These are phyloP conservation scores for Leptographium wingfieldii DNA, from an alignment of 2,329 filamentous ascomycete genomes.

Conservation along the genomic window DNA sequence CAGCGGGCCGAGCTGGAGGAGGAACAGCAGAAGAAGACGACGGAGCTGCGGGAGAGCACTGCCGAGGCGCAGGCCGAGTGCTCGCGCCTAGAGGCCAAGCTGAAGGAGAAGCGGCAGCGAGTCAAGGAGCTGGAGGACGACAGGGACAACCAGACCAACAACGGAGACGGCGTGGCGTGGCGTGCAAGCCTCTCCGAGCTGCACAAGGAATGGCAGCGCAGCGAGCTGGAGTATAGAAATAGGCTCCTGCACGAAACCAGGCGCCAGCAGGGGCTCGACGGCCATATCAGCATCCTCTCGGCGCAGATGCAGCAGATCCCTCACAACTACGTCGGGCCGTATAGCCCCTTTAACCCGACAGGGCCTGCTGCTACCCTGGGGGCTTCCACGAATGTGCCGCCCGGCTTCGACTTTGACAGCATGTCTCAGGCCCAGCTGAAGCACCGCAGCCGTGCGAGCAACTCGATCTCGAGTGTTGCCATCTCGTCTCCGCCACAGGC, in stretches of 20 bases:
- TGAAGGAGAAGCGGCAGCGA: constrained; percentile 57
- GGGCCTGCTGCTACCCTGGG: not conserved
- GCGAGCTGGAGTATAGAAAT: constrained; percentile 39
- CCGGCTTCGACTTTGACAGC: constrained; percentile 34
- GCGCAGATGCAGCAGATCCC: constrained; percentile 31
- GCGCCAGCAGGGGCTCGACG: constrained; percentile 32
- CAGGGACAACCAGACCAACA: constrained; percentile 48
- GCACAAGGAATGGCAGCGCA: constrained; percentile 42
- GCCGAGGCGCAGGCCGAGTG: constrained; percentile 51
- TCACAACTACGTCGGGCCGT: constrained; percentile 22
- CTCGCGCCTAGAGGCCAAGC: constrained; percentile 54
- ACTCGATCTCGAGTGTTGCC: constrained; percentile 29
- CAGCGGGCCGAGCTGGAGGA: constrained; percentile 39
- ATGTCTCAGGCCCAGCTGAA: constrained; percentile 27
- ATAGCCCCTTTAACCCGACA: constrained; percentile 27
- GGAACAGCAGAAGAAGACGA: constrained; percentile 38
- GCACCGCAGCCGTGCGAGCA: constrained; percentile 35
- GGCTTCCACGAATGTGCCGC: constrained; percentile 12
- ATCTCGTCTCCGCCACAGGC: constrained; percentile 26
- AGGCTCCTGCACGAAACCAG: constrained; percentile 34
- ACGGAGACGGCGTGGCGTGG: constrained; percentile 47
- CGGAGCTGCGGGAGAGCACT: constrained; percentile 41
- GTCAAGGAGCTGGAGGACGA: constrained; percentile 64
- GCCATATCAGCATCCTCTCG: constrained; percentile 32
- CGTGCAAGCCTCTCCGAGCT: constrained; percentile 37